Evolutionary conservation across 192 early-diverging fungal genomes (phyloP), one percentile per base, ranked within the genome.

Genomic region (Coemansia sp.): DNA sequence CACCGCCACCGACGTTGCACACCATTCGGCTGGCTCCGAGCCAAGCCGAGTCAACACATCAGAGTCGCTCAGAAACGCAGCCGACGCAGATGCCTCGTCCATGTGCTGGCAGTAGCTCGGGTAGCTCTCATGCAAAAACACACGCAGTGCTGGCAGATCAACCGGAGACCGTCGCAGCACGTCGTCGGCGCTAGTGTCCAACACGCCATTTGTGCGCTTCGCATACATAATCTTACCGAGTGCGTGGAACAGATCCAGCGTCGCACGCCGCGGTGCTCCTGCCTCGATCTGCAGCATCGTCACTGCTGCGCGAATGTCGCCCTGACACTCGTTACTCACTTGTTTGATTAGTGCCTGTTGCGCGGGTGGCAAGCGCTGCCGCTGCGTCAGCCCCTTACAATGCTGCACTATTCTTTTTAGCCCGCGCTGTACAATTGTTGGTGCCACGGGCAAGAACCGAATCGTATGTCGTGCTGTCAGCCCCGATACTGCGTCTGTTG

Each of bases 61-160:
- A 1, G 83, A 78, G 47, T 84, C 66, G 63, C 83, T 84, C 13
- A 88, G 56, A 23, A 62, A 77, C 10, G 75, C 78, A 47, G 76
- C 74, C n/a, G 83, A 78, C 3, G 66, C 72, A 10, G 71, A 66
- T 4, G 69, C 73, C 54, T 85, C 85, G 3, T 85, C 81, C 22
- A 87, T 74, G 20, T 50, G 51, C 6, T 57, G 57, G 69, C 82
- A 78, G 62, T 85, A 84, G 6, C 71, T 68, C 0, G 68, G 45
- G 35, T 85, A 83, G 74, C 87, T 87, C 61, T 88, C 82, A 58
- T 88, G 84, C 10, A 88, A 63, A 71, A 75, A 87, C 22, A 86
- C 72, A 3, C 72, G 66, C 19, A 85, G 85, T 11, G 84, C 68
- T 51, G 77, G 68, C 3, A 72, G 68, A 7, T 88, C 87, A 12